Conservation (phyloP, 345 rosid genomes). For the Triadica sebifera region DNA sequence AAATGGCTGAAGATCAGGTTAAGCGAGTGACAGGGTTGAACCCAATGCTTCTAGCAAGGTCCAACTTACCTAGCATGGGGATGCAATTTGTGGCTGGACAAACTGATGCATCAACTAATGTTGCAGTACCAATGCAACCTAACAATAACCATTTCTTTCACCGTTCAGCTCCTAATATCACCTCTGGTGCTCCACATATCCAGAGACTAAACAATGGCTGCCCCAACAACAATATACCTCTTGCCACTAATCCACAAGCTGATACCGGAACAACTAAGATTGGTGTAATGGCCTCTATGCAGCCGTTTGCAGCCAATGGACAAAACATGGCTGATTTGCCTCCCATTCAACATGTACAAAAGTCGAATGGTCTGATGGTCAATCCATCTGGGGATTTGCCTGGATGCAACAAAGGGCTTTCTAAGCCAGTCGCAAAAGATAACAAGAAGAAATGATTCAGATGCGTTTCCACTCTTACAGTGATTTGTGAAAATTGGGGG, state of each 20-base stretch:
- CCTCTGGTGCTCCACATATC: constrained; percentile 32
- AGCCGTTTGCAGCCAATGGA: constrained; percentile 16
- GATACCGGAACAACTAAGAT: constrained; percentile 13
- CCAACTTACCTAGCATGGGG: constrained; percentile 28
- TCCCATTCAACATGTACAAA: constrained; percentile 20
- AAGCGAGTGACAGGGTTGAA: constrained; percentile 82
- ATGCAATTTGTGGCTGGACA: constrained; percentile 21
- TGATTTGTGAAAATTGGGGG: not conserved
- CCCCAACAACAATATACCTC: constrained; percentile 23
- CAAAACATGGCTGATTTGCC: constrained; percentile 22
- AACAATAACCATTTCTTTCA: constrained; percentile 44
- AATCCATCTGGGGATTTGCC: constrained; percentile 22
- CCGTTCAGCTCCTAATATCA: constrained; percentile 33
- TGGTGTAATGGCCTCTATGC: constrained; percentile 23
- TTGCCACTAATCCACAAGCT: constrained; percentile 11
- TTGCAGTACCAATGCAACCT: constrained; percentile 32
- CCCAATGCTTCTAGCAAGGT: constrained; percentile 60
- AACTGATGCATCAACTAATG: constrained; percentile 8
- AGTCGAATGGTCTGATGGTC: not conserved
- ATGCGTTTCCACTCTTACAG: not conserved
- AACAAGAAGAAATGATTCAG: constrained; percentile 18
- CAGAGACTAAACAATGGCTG: constrained; percentile 32
- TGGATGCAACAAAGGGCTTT: too few relatives aligned
- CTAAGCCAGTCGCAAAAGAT: constrained; percentile 16
- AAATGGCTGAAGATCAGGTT: constrained; percentile 98